phyloP scores from a whole-genome alignment of 495 filamentous ascomycete genomes.

The Pseudoneurospora amorphoporcata region DNA sequence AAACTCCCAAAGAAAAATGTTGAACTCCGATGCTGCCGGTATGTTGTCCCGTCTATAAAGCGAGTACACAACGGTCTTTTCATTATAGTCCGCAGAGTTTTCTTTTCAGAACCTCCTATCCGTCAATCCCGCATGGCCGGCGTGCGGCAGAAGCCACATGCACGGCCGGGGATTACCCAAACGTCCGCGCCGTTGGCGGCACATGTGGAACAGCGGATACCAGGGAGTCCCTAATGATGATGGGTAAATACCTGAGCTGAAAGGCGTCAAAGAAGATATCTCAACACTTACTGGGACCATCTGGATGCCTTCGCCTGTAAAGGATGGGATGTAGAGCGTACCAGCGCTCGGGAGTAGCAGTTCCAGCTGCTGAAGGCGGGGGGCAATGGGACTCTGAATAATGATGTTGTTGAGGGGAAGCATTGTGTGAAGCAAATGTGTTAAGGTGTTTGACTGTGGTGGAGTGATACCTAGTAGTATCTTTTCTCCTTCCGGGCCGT shows the following conservation, averaged over 20 bases:
- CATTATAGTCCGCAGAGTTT: neutral
- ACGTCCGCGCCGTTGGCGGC: constrained; percentile 36
- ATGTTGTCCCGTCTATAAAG: neutral
- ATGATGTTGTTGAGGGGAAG: neutral
- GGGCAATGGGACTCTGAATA: neutral
- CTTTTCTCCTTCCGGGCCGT: neutral
- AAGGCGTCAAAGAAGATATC: neutral
- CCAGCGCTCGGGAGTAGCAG: neutral
- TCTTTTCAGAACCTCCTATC: neutral
- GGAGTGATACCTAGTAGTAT: neutral
- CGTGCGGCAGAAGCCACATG: constrained; percentile 37
- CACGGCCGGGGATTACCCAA: constrained; percentile 39
- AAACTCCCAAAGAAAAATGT: neutral
- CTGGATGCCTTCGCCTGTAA: neutral
- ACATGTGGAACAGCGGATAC: constrained; percentile 21
- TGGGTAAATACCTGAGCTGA: neutral
- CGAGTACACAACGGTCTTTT: neutral
- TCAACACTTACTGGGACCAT: constrained; percentile 1
- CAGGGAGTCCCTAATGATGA: constrained; percentile 12
- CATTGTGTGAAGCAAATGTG: neutral
- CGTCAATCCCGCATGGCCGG: constrained; percentile 6
- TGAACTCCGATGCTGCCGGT: neutral
- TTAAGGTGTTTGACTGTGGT: neutral
- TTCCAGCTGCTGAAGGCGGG: neutral
- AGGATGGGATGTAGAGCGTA: neutral